phyloP scores from a whole-genome alignment of 306 rosid genomes.

The Vachellia collinsii region DNA sequence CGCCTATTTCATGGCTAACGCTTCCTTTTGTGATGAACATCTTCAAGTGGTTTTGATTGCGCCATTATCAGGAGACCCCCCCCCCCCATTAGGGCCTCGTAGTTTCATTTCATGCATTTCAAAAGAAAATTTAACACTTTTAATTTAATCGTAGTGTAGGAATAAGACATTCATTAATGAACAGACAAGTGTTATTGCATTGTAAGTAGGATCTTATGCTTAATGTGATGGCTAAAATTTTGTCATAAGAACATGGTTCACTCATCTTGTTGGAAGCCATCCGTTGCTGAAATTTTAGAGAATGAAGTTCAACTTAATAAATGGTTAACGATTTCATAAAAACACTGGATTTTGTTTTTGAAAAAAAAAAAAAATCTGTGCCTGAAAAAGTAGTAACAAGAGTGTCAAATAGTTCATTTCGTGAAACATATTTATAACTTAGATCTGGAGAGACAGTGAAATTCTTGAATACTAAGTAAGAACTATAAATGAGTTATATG shows the following conservation, averaged over 20 bases:
- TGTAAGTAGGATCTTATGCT: not conserved
- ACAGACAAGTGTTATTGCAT: not conserved
- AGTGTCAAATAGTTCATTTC: too few relatives aligned
- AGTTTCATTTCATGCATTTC: not conserved
- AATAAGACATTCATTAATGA: not conserved
- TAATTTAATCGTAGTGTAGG: not conserved
- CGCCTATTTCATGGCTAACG: not conserved
- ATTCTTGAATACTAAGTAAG: too few relatives aligned
- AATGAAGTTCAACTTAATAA: too few relatives aligned
- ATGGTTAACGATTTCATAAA: too few relatives aligned
- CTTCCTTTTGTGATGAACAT: not conserved
- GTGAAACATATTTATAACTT: too few relatives aligned
- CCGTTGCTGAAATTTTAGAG: not conserved
- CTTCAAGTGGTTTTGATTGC: slow-evolving; percentile 7
- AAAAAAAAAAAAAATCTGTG: too few relatives aligned
- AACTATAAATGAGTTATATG: too few relatives aligned
- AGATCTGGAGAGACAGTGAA: too few relatives aligned
- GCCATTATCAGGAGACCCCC: not conserved
- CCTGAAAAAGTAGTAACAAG: too few relatives aligned
- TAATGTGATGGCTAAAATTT: not conserved
- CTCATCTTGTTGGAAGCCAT: not conserved
- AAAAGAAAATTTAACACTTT: not conserved
- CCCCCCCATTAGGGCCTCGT: too few relatives aligned
- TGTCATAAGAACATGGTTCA: not conserved
- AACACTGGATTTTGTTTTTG: too few relatives aligned